Conservation (phyloP, 768 basidiomycete genomes). For the Mrakia gelida region DNA sequence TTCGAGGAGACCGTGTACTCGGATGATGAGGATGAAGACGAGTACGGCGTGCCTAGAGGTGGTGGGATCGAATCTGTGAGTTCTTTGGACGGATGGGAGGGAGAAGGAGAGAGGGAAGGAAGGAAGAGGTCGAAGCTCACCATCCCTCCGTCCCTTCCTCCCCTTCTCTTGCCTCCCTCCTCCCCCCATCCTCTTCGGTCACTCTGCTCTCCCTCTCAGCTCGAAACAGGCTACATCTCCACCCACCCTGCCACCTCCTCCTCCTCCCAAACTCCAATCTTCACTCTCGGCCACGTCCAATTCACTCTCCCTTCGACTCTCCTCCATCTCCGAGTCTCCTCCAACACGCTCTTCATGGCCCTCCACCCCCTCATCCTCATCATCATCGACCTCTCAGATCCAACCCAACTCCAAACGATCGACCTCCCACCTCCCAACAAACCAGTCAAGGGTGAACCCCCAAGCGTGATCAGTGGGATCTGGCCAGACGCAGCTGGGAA, state of each 20-base stretch:
- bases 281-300: conserved; percentile 83
- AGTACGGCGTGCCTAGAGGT: conserved; percentile 39
- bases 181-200: too few relatives aligned
- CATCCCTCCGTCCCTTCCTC: neutral
- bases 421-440: conserved; percentile 53
- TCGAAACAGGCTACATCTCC: conserved; percentile 47
- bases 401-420: conserved; percentile 67
- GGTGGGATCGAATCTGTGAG: conserved; percentile 52
- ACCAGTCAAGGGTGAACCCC: conserved; percentile 51
- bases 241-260: neutral
- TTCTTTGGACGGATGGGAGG: conserved; percentile 40
- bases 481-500: conserved; percentile 91
- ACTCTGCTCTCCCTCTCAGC: conserved; percentile 34
- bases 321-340: conserved; percentile 73
- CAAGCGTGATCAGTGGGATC: conserved; percentile 62
- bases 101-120: neutral
- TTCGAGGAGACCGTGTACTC: conserved; percentile 67
- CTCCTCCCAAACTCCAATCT: conserved; percentile 51
- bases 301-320: conserved; percentile 82
- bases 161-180: neutral
- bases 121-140: conserved; percentile 12
- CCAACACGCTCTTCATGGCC: conserved; percentile 81
- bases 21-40: conserved; percentile 44
- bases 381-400: conserved; percentile 80
- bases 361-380: conserved; percentile 69